A percentile compares a stretch with the other conserved stretches of the same genome.
Conservation (phyloP, 345 rosid species). For the Sisymbrium altissimum region DNA sequence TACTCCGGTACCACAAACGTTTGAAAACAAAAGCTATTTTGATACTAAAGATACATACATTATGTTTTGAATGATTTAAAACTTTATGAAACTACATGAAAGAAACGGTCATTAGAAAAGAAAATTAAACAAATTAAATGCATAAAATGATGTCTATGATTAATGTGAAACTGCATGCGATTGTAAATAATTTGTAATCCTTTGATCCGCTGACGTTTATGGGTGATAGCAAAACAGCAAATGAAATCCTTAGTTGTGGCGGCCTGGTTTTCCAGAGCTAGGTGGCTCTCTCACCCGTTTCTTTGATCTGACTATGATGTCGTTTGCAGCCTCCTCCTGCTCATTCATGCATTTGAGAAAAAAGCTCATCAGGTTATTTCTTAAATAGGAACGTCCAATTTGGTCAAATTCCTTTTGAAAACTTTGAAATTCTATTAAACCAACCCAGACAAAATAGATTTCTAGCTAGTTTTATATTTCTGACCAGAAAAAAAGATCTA, state of each 20-base stretch:
- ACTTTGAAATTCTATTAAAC: neutral
- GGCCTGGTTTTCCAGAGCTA: conserved; percentile 6
- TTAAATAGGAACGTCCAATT: neutral
- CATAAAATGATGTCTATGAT: neutral
- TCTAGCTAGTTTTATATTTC: neutral
- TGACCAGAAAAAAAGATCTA: neutral
- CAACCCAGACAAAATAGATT: neutral
- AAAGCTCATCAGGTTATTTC: neutral
- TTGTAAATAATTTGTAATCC: neutral
- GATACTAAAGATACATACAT: too few species aligned
- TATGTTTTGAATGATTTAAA: too few species aligned
- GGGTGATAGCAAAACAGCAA: neutral
- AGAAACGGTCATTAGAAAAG: neutral
- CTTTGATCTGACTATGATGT: neutral
- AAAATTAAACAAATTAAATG: neutral
- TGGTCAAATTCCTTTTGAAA: neutral
- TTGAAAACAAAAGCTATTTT: too few species aligned
- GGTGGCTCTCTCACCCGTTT: neutral
- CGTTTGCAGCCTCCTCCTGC: neutral
- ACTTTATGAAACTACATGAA: too few species aligned
- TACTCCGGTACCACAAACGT: too few species aligned
- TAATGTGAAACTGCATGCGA: neutral
- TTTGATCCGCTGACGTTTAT: neutral
- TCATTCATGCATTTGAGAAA: neutral
- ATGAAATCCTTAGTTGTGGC: neutral